Conservation (phyloP, 2,329 filamentous ascomycete species). For the Cladosporium colombiae region DNA sequence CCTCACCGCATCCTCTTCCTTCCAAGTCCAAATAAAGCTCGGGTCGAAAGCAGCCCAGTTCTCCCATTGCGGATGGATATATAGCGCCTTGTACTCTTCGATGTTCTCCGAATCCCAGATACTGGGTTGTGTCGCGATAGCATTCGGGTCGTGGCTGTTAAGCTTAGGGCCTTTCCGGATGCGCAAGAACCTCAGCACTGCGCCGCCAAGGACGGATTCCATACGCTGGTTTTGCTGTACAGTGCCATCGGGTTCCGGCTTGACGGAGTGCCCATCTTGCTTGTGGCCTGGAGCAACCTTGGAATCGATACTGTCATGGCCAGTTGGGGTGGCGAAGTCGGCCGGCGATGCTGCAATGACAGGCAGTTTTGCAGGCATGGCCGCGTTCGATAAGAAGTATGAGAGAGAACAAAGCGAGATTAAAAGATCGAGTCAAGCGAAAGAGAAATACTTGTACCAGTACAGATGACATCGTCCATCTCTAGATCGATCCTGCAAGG, state of each 20-base stretch:
- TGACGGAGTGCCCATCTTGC: background rate
- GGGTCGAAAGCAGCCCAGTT: constrained; percentile 7
- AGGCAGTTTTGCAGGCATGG: background rate
- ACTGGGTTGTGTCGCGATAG: background rate
- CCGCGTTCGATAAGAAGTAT: background rate
- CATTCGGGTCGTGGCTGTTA: background rate
- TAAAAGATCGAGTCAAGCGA: background rate
- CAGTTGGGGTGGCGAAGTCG: background rate
- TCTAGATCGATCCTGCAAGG: background rate
- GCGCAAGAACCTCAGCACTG: background rate
- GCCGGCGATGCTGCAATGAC: background rate
- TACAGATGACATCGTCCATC: background rate
- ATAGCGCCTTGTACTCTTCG: background rate
- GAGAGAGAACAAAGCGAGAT: background rate
- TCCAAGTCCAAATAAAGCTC: constrained; percentile 10
- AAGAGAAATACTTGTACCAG: background rate
- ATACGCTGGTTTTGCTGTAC: background rate
- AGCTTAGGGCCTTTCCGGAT: constrained; percentile 2
- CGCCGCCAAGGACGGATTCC: constrained; percentile 4
- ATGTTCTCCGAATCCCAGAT: constrained; percentile 3
- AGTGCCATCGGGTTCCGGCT: background rate
- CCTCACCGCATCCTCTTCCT: constrained; percentile 1
- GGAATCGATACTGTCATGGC: background rate
- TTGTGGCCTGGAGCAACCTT: background rate
- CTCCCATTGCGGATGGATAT: background rate